A percentile compares a stretch with the other conserved stretches of the same genome.
phyloP scores from a whole-genome alignment of 1,284 basidiomycete species.

The Fomitiporia mediterranea region DNA sequence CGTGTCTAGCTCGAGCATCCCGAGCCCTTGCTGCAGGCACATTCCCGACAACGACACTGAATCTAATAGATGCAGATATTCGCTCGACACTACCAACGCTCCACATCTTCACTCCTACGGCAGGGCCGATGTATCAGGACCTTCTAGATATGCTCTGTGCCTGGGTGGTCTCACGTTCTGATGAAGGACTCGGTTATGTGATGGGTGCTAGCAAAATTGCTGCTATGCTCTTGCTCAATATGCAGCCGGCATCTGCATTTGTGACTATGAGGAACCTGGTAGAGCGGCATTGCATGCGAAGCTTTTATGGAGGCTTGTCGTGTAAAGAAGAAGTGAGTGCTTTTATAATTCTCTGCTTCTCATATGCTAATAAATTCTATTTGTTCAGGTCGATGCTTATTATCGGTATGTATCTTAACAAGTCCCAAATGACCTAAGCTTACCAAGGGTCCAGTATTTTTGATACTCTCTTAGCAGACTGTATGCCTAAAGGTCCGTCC shows the following conservation, averaged over 20 bases:
- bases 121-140: constrained; percentile 82
- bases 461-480: constrained; percentile 86
- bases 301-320: constrained; percentile 74
- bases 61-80: constrained; percentile 78
- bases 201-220: constrained; percentile 68
- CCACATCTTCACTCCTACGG: constrained; percentile 80
- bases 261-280: constrained; percentile 85
- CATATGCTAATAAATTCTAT: constrained; percentile 26
- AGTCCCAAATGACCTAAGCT: constrained; percentile 17
- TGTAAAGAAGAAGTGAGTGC: constrained; percentile 75
- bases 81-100: constrained; percentile 76
- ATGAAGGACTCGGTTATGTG: constrained; percentile 82
- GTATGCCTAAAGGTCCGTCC: constrained; percentile 82
- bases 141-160: constrained; percentile 85
- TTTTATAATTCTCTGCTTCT: constrained; percentile 2
- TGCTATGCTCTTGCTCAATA: constrained; percentile 87
- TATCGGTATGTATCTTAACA: constrained; percentile 25
- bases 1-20: constrained; percentile 69
- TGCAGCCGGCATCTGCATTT: constrained; percentile 78
- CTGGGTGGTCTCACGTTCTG: constrained; percentile 87
- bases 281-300: constrained; percentile 79
- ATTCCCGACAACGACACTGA: constrained; percentile 70
- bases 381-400: constrained; percentile 70
- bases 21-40: constrained; percentile 65
- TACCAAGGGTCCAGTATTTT: constrained; percentile 63